Base-by-base conservation (phyloP, 371 early-diverging fungal genomes). In the Rhizopus arrhizus region DNA sequence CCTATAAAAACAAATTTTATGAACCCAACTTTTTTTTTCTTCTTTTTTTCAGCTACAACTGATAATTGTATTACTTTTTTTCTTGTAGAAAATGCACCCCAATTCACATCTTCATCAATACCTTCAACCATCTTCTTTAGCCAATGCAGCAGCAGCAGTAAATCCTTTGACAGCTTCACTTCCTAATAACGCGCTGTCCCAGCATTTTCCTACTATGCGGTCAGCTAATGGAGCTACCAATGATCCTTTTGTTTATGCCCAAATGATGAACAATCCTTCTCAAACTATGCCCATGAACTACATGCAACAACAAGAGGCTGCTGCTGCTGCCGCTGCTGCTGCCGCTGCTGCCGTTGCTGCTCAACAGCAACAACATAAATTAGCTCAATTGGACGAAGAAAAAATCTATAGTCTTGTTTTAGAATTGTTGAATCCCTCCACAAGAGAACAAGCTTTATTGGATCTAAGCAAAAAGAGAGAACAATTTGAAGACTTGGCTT, bases 391-490 rank as follows among this genome's bases (percentile, higher is more conserved):
- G 49, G 86, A 87, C 48, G 93, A 92, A 61, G 91, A 91, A 69
- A 87, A 91, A 73, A 87, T 95, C 55, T 95, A 94, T 74, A 79
- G 83, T 28, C 85, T 95, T n/a, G 91, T 97, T 22, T 69, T 94
- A 28, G 94, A 95, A 49, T 81, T 97, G 58, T 86, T 90, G 31
- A 84, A 89, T 63, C 91, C 92, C 3, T 72, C 70, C 16, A 79
- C 85, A 38, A 84, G 96, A 41, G 97, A 97, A 62, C 91, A 90
- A 64, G 95, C 95, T 13, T 78, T 97, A 52, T 70, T 94, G 11
- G 96, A 98, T 70, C 79, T 98, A 52, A 92, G 92, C 75, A 95
- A 95, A 76, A 89, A 90, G 71, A 83, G 97, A 50, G 98, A 98
- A 66, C 89, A 93, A 58, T 94, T 92, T 69, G 94, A 95, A 32